Evolutionary conservation across 306 rosid genomes (phyloP).

Genomic region (Cajanus cajan): DNA sequence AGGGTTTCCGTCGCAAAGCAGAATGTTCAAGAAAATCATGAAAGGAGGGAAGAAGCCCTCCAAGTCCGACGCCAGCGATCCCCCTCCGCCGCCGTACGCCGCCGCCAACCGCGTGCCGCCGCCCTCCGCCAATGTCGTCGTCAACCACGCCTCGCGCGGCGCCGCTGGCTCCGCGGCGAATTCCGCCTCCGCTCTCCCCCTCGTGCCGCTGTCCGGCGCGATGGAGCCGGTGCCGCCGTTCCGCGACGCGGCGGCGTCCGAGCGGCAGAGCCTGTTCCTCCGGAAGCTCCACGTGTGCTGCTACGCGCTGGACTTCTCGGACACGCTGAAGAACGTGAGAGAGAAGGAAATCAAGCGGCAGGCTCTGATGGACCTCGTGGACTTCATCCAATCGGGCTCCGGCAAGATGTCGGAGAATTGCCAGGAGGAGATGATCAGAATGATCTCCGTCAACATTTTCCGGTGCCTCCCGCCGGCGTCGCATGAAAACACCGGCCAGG

Average conservation of each 20-base stretch:
- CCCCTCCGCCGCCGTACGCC: constrained; percentile 37
- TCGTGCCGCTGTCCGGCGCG: constrained; percentile 49
- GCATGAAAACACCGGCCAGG: constrained; percentile 86
- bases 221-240: constrained; percentile 72
- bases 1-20: constrained; percentile 44
- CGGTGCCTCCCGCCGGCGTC: constrained; percentile 86
- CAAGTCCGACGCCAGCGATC: constrained; percentile 74
- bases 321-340: constrained; percentile 64
- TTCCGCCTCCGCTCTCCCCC: not conserved
- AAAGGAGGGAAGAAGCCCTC: constrained; percentile 87
- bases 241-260: constrained; percentile 66
- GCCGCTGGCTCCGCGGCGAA: not conserved
- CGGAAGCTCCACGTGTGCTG: constrained; percentile 72
- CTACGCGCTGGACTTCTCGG: constrained; percentile 67
- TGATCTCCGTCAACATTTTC: constrained; percentile 84
- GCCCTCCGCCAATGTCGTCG: constrained; percentile 49
- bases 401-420: constrained; percentile 83
- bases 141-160: constrained; percentile 69
- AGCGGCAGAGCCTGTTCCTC: constrained; percentile 65
- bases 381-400: constrained; percentile 83
- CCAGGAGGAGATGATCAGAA: constrained; percentile 87
- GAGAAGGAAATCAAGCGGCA: constrained; percentile 95
- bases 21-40: constrained; percentile 88
- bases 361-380: constrained; percentile 79
- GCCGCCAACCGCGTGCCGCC: constrained; percentile 44